Conservation (phyloP, 306 rosid species). For the Sesbania bispinosa region DNA sequence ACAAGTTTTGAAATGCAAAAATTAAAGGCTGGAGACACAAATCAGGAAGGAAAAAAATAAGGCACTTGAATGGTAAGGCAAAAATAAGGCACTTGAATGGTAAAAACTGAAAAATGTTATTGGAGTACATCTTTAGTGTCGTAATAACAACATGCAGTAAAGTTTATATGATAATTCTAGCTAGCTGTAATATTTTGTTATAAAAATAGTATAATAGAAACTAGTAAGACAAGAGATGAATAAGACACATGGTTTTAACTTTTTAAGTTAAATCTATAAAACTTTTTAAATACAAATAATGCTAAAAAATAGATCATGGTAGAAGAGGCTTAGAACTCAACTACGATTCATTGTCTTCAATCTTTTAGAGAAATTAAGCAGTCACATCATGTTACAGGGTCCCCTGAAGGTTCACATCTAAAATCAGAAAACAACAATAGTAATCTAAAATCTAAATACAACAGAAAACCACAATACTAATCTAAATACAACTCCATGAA, state of each 20-base stretch:
- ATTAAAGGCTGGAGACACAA: constrained; percentile 30
- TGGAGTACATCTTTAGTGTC: constrained; percentile 20
- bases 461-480: too few species aligned
- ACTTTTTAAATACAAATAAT: not conserved
- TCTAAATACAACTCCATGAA: too few species aligned
- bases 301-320: constrained; percentile 10
- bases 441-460: too few species aligned
- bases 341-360: not conserved
- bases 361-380: not conserved
- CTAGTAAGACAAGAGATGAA: not conserved
- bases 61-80: too few species aligned
- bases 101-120: not conserved
- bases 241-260: not conserved
- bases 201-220: not conserved
- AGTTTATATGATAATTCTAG: constrained; percentile 1
- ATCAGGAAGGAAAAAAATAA: too few species aligned
- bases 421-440: too few species aligned
- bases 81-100: constrained; percentile 25
- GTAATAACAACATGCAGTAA: constrained; percentile 17
- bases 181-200: constrained; percentile 13
- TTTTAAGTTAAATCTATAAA: not conserved
- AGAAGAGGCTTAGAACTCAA: not conserved
- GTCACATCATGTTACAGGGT: constrained; percentile 9
- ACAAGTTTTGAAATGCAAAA: constrained; percentile 26
- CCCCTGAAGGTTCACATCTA: constrained; percentile 5